phyloP scores from a whole-genome alignment of 2,329 filamentous ascomycete genomes.

The Beauveria medogensis region DNA sequence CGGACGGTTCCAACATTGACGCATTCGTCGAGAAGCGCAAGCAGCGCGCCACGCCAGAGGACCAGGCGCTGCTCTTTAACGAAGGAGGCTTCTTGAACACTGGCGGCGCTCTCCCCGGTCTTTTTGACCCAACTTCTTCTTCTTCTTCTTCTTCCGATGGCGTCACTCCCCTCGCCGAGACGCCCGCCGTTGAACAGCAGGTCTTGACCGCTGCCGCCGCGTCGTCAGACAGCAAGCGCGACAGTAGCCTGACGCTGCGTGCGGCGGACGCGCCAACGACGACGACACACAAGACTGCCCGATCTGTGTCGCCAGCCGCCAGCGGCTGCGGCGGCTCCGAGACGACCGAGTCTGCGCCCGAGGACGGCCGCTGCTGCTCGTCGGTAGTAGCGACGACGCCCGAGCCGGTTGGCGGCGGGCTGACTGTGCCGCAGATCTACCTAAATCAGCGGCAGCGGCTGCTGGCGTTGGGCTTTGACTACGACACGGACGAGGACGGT shows the following conservation, averaged over 20 bases:
- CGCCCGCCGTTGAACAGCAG: neutral
- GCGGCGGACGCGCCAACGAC: neutral
- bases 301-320: too few species aligned
- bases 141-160: too few species aligned
- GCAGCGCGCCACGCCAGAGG: constrained; percentile 10
- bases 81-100: constrained; percentile 18
- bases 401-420: neutral
- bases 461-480: constrained; percentile 11
- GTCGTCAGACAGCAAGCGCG: neutral
- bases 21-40: constrained; percentile 18
- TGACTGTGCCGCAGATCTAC: constrained; percentile 3
- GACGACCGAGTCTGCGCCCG: neutral
- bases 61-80: constrained; percentile 20
- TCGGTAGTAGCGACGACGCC: neutral
- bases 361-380: neutral
- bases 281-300: too few species aligned
- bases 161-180: neutral
- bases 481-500: constrained; percentile 9
- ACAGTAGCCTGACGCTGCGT: neutral
- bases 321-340: neutral
- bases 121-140: constrained; percentile 15
- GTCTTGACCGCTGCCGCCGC: neutral
- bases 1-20: constrained; percentile 22
- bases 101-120: constrained; percentile 20
- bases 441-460: constrained; percentile 6